Evolutionary conservation across 345 rosid genomes (phyloP), one percentile per base, ranked within the genome.

Genomic region (Hypericum androsaemum): DNA sequence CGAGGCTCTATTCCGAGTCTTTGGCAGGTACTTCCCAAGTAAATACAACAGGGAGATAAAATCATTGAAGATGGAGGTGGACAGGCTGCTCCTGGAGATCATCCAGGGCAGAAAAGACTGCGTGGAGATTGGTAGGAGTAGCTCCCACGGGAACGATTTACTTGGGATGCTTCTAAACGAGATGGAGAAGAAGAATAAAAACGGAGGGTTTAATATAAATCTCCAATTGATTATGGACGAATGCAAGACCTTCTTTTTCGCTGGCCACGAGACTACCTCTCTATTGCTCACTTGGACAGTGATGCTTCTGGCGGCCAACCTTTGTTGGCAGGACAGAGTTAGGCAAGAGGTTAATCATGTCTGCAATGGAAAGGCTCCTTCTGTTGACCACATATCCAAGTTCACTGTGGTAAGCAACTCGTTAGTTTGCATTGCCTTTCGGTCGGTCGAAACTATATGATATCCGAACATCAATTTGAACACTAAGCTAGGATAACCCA

Each of bases 241-340:
- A 50, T 85, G 95, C 78, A 92, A 92, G 47, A 92, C 98, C 22
- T 88, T 92, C 74, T 88, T 88, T 74, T 92, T 92, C 50, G 90
- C 95, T 4, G 98, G 98, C 38, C 97, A 92, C 53, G 98, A 92
- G 68, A 88, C 98, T 8, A 85, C 97, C 3, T 74, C 98, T 17
- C 77, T 85, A 32, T 69, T 88, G 45, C 89, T 92, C 47, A 92
- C 98, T 1, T 92, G 98, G 98, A 83, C 97, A 3, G 65, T 77
- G 51, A 88, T 92, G 97, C 81, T 92, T 11, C 78, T 92, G 0
- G 94, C 95, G 14, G 76, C 75, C 66, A 80, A 85, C 59, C 88
- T 94, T 28, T 13, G 58, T 12, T 92, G 98, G 98, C 98, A 92
- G 63, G 79, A 92, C 6, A 85, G 73, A 48, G 80, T 85, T 15